phyloP scores from a whole-genome alignment of 495 filamentous ascomycete species.

The Penicillium paxilli region DNA sequence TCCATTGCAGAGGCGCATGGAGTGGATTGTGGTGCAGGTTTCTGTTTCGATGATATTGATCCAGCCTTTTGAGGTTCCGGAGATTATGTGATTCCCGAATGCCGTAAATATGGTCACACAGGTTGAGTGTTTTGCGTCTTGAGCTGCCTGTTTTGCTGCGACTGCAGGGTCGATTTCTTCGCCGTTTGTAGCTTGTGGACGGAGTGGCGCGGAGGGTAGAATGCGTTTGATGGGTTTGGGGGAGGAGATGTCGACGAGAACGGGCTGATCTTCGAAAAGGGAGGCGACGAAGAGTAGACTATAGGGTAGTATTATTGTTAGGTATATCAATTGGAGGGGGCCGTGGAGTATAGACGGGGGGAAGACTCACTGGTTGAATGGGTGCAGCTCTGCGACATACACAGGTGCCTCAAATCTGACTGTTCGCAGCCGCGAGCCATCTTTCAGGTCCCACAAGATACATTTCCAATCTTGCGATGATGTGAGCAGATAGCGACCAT shows the following conservation, averaged over 20 bases:
- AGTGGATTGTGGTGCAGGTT: conserved; percentile 77
- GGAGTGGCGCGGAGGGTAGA: conserved; percentile 79
- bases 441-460: conserved; percentile 89
- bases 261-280: conserved; percentile 88
- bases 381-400: conserved; percentile 93
- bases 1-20: conserved; percentile 79
- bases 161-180: conserved; percentile 61
- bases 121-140: conserved; percentile 91
- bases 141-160: conserved; percentile 80
- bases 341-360: not conserved
- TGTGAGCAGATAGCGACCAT: conserved; percentile 90
- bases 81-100: conserved; percentile 80
- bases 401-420: conserved; percentile 89
- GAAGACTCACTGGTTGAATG: conserved; percentile 75
- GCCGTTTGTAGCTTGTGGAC: conserved; percentile 55
- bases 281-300: conserved; percentile 83
- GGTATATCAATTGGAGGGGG: not conserved
- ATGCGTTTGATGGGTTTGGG: conserved; percentile 65
- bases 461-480: conserved; percentile 95
- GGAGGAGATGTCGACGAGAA: conserved; percentile 77
- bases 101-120: conserved; percentile 87
- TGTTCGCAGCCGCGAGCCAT: conserved; percentile 65
- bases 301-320: conserved; percentile 5
- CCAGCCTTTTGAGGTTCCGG: conserved; percentile 92
- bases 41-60: conserved; percentile 88